phyloP scores from a whole-genome alignment of 192 early-diverging fungal genomes.

The Geranomyces variabilis region DNA sequence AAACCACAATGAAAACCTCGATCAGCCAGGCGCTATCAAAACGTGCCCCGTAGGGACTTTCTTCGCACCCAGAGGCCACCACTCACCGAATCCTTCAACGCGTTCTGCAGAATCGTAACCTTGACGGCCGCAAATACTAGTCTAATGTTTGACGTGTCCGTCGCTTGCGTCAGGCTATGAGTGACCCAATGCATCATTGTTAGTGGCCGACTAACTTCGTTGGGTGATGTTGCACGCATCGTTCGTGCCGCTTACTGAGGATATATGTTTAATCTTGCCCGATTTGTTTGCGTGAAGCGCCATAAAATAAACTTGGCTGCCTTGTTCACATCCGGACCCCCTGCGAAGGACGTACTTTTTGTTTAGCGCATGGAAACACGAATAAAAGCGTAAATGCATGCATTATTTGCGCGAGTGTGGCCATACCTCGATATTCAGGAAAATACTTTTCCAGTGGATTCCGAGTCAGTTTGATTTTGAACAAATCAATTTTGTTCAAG shows the following conservation, averaged over 20 bases:
- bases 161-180: constrained; percentile 83
- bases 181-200: no score
- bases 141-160: constrained; percentile 86
- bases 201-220: no score
- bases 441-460: constrained; percentile 82
- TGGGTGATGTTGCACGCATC: no score
- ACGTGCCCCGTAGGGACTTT: no score
- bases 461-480: constrained; percentile 76
- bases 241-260: constrained; percentile 82
- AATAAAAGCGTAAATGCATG: no score
- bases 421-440: constrained; percentile 71
- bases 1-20: neutral
- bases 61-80: no score
- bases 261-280: constrained; percentile 80
- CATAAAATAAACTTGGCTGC: constrained; percentile 88
- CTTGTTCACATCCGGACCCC: constrained; percentile 77
- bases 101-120: constrained; percentile 80
- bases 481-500: constrained; percentile 92
- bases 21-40: neutral
- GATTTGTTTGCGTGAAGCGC: constrained; percentile 84
- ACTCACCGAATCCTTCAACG: constrained; percentile 34
- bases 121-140: constrained; percentile 93
- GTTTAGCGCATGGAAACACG: no score
- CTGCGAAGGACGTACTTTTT: constrained; percentile 13
- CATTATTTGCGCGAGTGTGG: no score